Evolutionary conservation across 139 green algal species (phyloP).

Genomic region (Micractinium sp.): DNA sequence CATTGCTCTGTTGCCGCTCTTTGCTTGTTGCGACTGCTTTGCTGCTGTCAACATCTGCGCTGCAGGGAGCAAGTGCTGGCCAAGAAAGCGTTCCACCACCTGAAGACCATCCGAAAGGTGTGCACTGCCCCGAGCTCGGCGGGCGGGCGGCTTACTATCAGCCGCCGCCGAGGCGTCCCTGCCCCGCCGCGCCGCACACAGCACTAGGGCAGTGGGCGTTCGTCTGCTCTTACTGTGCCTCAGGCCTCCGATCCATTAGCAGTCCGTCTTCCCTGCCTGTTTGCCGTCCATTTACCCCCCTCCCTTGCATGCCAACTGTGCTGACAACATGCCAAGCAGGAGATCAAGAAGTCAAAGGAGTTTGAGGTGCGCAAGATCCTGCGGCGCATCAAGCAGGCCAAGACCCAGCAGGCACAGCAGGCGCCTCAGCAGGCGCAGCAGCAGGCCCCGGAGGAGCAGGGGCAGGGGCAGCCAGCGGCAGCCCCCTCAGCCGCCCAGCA

Average conservation of each 20-base stretch:
- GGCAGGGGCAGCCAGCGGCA: background rate
- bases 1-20: background rate
- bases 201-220: background rate
- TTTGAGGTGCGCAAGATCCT: constrained; percentile 41
- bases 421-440: background rate
- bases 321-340: background rate
- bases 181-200: background rate
- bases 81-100: constrained; percentile 32
- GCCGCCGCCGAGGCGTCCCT: background rate
- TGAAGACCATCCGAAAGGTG: constrained; percentile 29
- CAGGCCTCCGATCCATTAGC: too few species aligned
- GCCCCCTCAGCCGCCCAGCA: background rate
- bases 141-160: too few species aligned
- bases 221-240: background rate
- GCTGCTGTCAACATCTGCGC: background rate
- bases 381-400: constrained; percentile 32
- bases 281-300: background rate
- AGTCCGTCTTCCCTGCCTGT: too few species aligned
- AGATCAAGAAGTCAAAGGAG: constrained; percentile 30
- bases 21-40: too few species aligned
- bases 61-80: constrained; percentile 31
- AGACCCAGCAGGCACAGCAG: background rate
- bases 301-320: too few species aligned
- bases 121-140: too few species aligned
- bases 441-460: too few species aligned